Conservation (phyloP, 2,329 filamentous ascomycete species). For the Cordyceps fumosorosea region DNA sequence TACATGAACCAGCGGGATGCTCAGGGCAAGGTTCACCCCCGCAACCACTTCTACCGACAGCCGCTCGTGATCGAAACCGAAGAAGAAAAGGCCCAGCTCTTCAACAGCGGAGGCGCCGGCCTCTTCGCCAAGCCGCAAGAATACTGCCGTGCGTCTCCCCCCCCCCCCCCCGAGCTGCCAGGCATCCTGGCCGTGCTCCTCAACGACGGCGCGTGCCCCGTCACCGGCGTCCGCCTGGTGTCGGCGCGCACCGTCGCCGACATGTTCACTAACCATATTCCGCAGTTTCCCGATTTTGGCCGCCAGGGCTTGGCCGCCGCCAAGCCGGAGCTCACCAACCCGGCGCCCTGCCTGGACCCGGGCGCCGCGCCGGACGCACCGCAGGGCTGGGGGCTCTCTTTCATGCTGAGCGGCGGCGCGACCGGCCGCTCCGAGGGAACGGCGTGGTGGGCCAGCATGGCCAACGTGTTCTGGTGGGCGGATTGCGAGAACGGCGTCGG, state of each 20-base stretch:
- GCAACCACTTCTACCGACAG: constrained; percentile 45
- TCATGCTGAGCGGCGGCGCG: constrained; percentile 44
- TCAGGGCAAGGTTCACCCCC: constrained; percentile 32
- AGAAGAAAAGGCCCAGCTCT: constrained; percentile 35
- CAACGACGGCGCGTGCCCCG: constrained; percentile 56
- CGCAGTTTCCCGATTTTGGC: constrained; percentile 45
- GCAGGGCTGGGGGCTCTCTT: constrained; percentile 59
- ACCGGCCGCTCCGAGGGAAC: constrained; percentile 48
- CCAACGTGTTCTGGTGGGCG: constrained; percentile 58
- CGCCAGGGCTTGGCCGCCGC: constrained; percentile 36
- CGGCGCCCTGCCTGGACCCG: constrained; percentile 43
- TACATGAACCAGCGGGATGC: constrained; percentile 48
- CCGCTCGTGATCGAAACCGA: constrained; percentile 36
- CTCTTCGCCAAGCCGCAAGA: constrained; percentile 54
- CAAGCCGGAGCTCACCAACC: constrained; percentile 43
- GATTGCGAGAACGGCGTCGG: constrained; percentile 54
- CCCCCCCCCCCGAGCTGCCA: constrained; percentile 17
- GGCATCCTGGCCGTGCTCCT: constrained; percentile 55
- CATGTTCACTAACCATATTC: constrained; percentile 61
- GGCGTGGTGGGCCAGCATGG: constrained; percentile 51
- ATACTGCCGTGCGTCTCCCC: constrained; percentile 44
- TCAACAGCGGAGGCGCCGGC: constrained; percentile 57
- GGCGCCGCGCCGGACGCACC: constrained; percentile 36
- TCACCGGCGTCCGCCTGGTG: constrained; percentile 48
- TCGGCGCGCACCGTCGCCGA: constrained; percentile 49